Evolutionary conservation across 495 filamentous ascomycete genomes (phyloP).

Genomic region (Hyaloscypha hepaticicola): DNA sequence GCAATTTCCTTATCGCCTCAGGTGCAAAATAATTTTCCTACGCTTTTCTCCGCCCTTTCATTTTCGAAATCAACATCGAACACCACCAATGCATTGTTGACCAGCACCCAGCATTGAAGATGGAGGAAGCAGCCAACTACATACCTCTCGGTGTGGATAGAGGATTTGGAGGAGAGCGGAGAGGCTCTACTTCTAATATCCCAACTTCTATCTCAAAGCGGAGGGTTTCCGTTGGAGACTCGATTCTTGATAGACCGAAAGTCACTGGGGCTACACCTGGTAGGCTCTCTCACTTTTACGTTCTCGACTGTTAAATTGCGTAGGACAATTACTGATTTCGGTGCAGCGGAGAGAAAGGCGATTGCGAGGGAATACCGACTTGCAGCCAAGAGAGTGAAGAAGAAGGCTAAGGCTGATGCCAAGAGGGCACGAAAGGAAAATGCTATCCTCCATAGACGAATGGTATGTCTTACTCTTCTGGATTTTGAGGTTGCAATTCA

Average conservation of each 20-base stretch:
- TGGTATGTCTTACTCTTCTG: conserved; percentile 24
- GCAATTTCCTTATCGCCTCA: not conserved
- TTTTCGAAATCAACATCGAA: not conserved
- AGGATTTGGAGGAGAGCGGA: not conserved
- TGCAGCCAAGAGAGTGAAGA: conserved; percentile 23
- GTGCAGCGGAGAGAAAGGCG: conserved; percentile 22
- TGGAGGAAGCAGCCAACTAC: conserved; percentile 16
- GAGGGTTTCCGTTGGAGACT: not conserved
- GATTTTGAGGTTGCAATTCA: not conserved
- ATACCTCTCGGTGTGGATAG: conserved; percentile 4
- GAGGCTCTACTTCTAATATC: not conserved
- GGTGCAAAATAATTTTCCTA: not conserved
- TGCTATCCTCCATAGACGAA: conserved; percentile 37
- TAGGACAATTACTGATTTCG: not conserved
- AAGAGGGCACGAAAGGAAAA: conserved; percentile 39
- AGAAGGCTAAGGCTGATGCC: conserved; percentile 35
- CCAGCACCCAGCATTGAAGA: not conserved
- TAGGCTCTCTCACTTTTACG: not conserved
- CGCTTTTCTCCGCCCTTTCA: not conserved
- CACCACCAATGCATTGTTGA: not conserved
- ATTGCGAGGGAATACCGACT: conserved; percentile 17
- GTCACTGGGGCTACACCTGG: conserved; percentile 7
- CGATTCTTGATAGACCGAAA: not conserved
- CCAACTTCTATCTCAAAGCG: not conserved
- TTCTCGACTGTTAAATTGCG: not conserved